Conservation (phyloP, 495 filamentous ascomycete genomes). For the Extremus antarcticus region DNA sequence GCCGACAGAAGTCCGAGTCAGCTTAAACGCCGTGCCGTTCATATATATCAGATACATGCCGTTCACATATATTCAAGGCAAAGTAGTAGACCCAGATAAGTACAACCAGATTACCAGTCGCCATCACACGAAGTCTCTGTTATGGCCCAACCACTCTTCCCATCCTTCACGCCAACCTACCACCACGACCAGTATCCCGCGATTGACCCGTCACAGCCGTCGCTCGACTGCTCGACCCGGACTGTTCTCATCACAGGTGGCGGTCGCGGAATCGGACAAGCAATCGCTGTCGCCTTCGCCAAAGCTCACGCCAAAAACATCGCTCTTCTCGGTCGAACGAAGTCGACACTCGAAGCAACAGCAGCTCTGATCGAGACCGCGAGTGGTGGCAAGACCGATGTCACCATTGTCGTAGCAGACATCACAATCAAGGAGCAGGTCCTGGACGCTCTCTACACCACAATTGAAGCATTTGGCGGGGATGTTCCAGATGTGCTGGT, state of each 20-base stretch:
- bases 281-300: slow-evolving; percentile 34
- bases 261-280: slow-evolving; percentile 36
- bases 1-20: too few species aligned
- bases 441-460: slow-evolving; percentile 29
- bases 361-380: slow-evolving; percentile 22
- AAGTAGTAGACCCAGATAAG: too few species aligned
- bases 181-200: slow-evolving; percentile 24
- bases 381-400: slow-evolving; percentile 10
- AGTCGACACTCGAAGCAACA: slow-evolving; percentile 27
- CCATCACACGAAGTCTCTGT: too few species aligned
- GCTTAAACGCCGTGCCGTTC: not conserved
- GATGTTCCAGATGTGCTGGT: slow-evolving; percentile 19
- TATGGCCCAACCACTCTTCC: slow-evolving; percentile 3
- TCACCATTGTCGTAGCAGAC: slow-evolving; percentile 29
- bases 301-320: slow-evolving; percentile 30
- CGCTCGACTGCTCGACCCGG: slow-evolving; percentile 9
- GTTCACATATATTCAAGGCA: too few species aligned
- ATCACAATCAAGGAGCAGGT: slow-evolving; percentile 35
- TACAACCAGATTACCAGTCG: too few species aligned
- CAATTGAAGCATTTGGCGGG: not conserved
- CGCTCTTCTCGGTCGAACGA: slow-evolving; percentile 24
- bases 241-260: slow-evolving; percentile 23
- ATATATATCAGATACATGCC: too few species aligned
- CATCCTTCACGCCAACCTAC: slow-evolving; percentile 19
- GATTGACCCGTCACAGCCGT: slow-evolving; percentile 13